phyloP scores from a whole-genome alignment of 2,329 filamentous ascomycete genomes.

The Camillea tinctor region DNA sequence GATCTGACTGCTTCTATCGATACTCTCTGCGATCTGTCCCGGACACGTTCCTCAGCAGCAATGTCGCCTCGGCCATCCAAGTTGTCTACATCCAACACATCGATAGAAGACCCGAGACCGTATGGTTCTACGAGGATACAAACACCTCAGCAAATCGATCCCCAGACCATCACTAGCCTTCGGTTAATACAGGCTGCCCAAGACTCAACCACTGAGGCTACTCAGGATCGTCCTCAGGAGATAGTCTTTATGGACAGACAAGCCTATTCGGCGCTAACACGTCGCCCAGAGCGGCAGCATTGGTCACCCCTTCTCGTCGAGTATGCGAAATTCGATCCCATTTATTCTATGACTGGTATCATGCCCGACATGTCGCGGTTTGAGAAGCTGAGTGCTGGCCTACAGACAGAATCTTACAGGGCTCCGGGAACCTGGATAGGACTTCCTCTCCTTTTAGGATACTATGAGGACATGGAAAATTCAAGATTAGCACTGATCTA shows the following conservation, averaged over 20 bases:
- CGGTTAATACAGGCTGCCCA: slow-evolving; percentile 40
- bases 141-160: slow-evolving; percentile 60
- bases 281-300: slow-evolving; percentile 41
- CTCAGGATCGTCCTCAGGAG: slow-evolving; percentile 39
- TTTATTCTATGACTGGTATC: slow-evolving; percentile 61
- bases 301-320: slow-evolving; percentile 66
- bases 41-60: slow-evolving; percentile 55
- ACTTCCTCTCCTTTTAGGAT: slow-evolving; percentile 61
- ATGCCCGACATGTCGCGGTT: slow-evolving; percentile 64
- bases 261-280: slow-evolving; percentile 49
- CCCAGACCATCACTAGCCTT: slow-evolving; percentile 50
- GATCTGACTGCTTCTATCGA: slow-evolving; percentile 78
- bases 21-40: slow-evolving; percentile 73
- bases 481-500: slow-evolving; percentile 74
- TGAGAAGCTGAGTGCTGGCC: slow-evolving; percentile 59
- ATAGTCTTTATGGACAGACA: slow-evolving; percentile 53
- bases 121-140: slow-evolving; percentile 62
- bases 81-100: slow-evolving; percentile 36
- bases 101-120: slow-evolving; percentile 45
- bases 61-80: slow-evolving; percentile 33
- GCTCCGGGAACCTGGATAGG: slow-evolving; percentile 59
- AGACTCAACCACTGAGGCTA: slow-evolving; percentile 33
- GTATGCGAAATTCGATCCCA: slow-evolving; percentile 64
- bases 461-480: slow-evolving; percentile 71
- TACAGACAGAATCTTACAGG: slow-evolving; percentile 54